Evolutionary conservation across 2,329 filamentous ascomycete species (phyloP).

Genomic region (Nigrospora sphaerica): DNA sequence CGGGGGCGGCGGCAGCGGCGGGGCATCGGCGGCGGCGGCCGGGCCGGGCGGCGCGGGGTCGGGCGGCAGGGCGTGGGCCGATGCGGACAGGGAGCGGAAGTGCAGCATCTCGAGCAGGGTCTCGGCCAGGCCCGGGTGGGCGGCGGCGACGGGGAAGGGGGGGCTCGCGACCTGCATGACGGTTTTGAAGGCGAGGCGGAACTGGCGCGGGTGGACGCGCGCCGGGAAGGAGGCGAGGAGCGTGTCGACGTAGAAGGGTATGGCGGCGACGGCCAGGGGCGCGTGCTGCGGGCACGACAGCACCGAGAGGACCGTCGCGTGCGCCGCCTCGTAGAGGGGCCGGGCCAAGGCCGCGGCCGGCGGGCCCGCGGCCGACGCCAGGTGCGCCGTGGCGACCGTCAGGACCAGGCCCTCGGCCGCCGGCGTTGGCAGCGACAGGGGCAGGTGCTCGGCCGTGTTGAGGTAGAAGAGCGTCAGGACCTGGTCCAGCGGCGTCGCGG

Average conservation of each 20-base stretch:
- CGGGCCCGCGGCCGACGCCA: slow-evolving; percentile 32
- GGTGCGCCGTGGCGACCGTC: slow-evolving; percentile 66
- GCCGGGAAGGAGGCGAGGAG: slow-evolving; percentile 73
- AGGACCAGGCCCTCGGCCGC: slow-evolving; percentile 68
- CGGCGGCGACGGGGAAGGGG: slow-evolving; percentile 65
- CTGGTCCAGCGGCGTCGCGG: slow-evolving; percentile 54
- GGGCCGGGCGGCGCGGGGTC: slow-evolving; percentile 27
- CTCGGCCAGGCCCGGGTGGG: slow-evolving; percentile 72
- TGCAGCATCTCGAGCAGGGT: slow-evolving; percentile 72
- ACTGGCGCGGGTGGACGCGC: slow-evolving; percentile 75
- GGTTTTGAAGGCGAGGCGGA: slow-evolving; percentile 81
- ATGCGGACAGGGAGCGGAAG: slow-evolving; percentile 49
- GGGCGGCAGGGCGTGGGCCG: slow-evolving; percentile 32
- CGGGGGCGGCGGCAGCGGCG: slow-evolving; percentile 20
- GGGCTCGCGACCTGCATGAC: slow-evolving; percentile 76
- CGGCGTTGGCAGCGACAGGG: slow-evolving; percentile 57
- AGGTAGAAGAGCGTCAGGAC: slow-evolving; percentile 83
- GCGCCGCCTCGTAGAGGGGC: slow-evolving; percentile 78
- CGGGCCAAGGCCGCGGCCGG: slow-evolving; percentile 37
- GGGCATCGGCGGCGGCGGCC: slow-evolving; percentile 19
- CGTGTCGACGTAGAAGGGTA: slow-evolving; percentile 78
- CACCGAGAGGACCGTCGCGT: slow-evolving; percentile 73
- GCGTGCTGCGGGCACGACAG: slow-evolving; percentile 75
- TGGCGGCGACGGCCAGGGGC: slow-evolving; percentile 59
- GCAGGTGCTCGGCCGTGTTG: slow-evolving; percentile 78